A percentile compares a stretch with the other conserved stretches of the same genome.
Conservation (phyloP, 371 early-diverging fungal species). For the Entomophthora muscae region DNA sequence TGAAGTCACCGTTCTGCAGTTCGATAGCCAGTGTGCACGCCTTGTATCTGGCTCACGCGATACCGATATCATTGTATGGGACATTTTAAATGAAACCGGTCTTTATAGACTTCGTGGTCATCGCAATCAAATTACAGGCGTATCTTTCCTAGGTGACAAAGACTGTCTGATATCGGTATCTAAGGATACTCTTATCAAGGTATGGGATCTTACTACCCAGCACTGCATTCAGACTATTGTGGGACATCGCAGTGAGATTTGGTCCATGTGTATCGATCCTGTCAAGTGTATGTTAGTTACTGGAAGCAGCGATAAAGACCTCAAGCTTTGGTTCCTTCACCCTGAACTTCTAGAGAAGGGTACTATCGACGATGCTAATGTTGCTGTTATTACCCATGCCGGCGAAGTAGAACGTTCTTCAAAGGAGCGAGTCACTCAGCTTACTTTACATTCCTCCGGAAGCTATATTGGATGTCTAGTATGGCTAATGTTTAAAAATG, state of each 20-base stretch:
- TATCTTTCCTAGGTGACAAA: slow-evolving; percentile 19
- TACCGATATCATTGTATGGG: slow-evolving; percentile 90
- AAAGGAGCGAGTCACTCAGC: slow-evolving; percentile 4
- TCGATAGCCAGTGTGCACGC: slow-evolving; percentile 53
- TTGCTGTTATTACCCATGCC: neutral
- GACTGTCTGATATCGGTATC: slow-evolving; percentile 70
- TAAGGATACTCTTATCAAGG: slow-evolving; percentile 87
- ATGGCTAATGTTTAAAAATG: too few relatives aligned
- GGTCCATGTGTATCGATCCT: slow-evolving; percentile 51
- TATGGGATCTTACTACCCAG: slow-evolving; percentile 85
- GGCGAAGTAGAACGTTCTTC: neutral
- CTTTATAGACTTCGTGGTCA: slow-evolving; percentile 81
- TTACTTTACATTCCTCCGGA: slow-evolving; percentile 57
- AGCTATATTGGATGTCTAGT: slow-evolving; percentile 1
- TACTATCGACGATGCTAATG: slow-evolving; percentile 13
- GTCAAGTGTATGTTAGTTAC: slow-evolving; percentile 52
- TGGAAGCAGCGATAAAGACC: slow-evolving; percentile 64
- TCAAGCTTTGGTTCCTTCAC: slow-evolving; percentile 77
- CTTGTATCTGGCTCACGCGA: slow-evolving; percentile 84
- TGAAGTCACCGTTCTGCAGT: slow-evolving; percentile 66
- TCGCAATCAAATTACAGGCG: slow-evolving; percentile 73
- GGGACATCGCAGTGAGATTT: slow-evolving; percentile 83
- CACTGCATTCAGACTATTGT: slow-evolving; percentile 90
- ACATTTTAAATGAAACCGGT: slow-evolving; percentile 78
- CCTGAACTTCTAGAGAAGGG: slow-evolving; percentile 24